Evolutionary conservation across 805 yeast species (phyloP).

Genomic region (Huiozyma sinensis): DNA sequence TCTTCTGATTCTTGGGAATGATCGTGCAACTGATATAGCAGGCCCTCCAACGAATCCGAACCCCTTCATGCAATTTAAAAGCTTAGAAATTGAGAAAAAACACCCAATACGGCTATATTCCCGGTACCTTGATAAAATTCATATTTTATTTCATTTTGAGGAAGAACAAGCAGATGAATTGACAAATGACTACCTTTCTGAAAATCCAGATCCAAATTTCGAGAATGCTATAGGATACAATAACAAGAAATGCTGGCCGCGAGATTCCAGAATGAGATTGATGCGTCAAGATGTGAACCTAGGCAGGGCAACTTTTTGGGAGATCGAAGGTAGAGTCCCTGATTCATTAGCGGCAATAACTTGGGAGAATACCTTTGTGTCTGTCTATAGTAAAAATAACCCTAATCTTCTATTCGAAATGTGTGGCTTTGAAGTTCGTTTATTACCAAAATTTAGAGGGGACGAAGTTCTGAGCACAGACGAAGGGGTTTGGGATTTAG

Average conservation of each 20-base stretch:
- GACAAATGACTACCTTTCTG: conserved; percentile 63
- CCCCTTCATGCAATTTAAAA: conserved; percentile 64
- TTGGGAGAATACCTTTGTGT: conserved; percentile 75
- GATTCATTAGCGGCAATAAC: conserved; percentile 55
- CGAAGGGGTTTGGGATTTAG: conserved; percentile 90
- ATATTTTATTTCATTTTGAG: conserved; percentile 65
- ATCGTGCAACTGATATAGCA: conserved; percentile 79
- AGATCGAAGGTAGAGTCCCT: conserved; percentile 71
- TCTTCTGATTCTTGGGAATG: conserved; percentile 70
- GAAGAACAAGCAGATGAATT: conserved; percentile 66
- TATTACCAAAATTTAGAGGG: conserved; percentile 62
- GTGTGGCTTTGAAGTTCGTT: conserved; percentile 92
- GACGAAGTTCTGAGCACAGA: conserved; percentile 42
- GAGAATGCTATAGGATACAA: conserved; percentile 79
- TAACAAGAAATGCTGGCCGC: conserved; percentile 90
- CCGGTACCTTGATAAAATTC: conserved; percentile 74
- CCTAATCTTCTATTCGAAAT: conserved; percentile 80
- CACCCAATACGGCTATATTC: conserved; percentile 76
- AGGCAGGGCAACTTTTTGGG: conserved; percentile 91
- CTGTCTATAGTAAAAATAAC: conserved; percentile 84
- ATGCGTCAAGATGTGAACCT: conserved; percentile 85
- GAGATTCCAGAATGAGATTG: conserved; percentile 81
- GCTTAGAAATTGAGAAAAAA: conserved; percentile 43
- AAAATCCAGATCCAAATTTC: conserved; percentile 88
- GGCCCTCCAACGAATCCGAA: conserved; percentile 66